Evolutionary conservation across 306 rosid species (phyloP).

Genomic region (Cajanus cajan): DNA sequence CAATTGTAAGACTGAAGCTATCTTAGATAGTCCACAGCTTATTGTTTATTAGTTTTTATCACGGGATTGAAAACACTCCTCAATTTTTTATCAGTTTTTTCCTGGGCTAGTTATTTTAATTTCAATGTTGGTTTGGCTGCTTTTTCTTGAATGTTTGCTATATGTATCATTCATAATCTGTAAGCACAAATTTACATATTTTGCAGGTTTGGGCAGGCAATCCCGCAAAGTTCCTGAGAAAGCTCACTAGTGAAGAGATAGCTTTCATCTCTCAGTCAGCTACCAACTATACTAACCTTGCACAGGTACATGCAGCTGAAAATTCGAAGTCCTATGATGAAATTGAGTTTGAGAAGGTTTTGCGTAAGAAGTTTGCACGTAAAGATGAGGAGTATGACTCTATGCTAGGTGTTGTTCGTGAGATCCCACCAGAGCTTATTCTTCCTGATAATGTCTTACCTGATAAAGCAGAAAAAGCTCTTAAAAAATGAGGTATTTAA

Average conservation of each 20-base stretch:
- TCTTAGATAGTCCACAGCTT: neutral
- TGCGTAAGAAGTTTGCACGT: slow-evolving; percentile 82
- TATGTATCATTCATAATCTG: neutral
- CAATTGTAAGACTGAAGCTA: slow-evolving; percentile 14
- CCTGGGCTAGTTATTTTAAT: neutral
- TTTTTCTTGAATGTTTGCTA: slow-evolving; percentile 9
- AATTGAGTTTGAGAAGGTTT: slow-evolving; percentile 81
- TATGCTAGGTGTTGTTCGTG: slow-evolving; percentile 82
- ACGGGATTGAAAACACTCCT: slow-evolving; percentile 8
- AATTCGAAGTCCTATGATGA: slow-evolving; percentile 73
- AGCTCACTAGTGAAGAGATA: slow-evolving; percentile 84
- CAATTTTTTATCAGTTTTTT: neutral
- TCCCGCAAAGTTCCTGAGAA: slow-evolving; percentile 91
- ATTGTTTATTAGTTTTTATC: neutral
- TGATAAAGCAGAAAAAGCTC: slow-evolving; percentile 55
- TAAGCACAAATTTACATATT: slow-evolving; percentile 15
- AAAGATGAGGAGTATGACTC: slow-evolving; percentile 86
- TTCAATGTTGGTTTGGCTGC: neutral
- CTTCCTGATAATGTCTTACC: slow-evolving; percentile 83
- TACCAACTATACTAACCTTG: slow-evolving; percentile 72
- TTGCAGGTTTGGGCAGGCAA: slow-evolving; percentile 97
- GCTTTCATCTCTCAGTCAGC: slow-evolving; percentile 86
- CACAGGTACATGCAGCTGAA: slow-evolving; percentile 96
- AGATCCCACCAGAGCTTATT: slow-evolving; percentile 74
- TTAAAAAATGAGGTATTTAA: slow-evolving; percentile 27